Base-by-base conservation (phyloP, 2,329 filamentous ascomycete genomes). In the Hypoxylon sp. region DNA sequence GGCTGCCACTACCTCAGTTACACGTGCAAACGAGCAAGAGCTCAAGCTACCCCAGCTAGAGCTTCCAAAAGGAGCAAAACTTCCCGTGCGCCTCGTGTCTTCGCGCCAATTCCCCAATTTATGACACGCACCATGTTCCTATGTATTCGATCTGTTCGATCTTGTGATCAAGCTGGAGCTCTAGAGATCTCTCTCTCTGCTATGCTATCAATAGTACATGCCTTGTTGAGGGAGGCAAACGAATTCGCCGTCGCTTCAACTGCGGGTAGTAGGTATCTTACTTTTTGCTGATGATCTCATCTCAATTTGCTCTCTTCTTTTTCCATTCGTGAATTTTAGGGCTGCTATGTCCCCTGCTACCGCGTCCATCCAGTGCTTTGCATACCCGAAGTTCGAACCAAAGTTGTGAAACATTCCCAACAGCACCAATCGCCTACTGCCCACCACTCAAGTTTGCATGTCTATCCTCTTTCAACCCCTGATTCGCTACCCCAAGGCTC, bases 401-500 rank as follows among this genome's bases (percentile, higher is more conserved):
- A 28, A 44, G 12, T 58, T 12, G 52, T 58, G 42, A 50, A 38
- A 48, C 26, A 46, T 48, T 42, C 32, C 6, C 38, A 49, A 58
- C 26, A 38, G 6, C 48, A 30, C 28, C 28, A 20, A 16, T 26
- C 46, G 12, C 55, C 8, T 51, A 20, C 4, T 50, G 48, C 40
- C 45, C 50, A 60, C 26, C 46, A 44, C 36, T 32, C 42, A 42
- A 30, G 12, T 58, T 66, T 68, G 70, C 30, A 75, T 75, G 74
- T 42, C 45, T 51, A 24, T 57, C 28, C 38, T 49, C 38, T 54
- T 67, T 59, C 64, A 51, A 22, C 18, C 18, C 64, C 61, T 71
- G 57, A 65, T 72, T 69, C 64, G 69, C 53, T 65, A 40, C 28
- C 49, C 45, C 24, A 50, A 44, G 20, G 55, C 52, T 56, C 55